Evolutionary conservation across 208 protist species (phyloP).

Genomic region (Tritrichomonas foetus): DNA sequence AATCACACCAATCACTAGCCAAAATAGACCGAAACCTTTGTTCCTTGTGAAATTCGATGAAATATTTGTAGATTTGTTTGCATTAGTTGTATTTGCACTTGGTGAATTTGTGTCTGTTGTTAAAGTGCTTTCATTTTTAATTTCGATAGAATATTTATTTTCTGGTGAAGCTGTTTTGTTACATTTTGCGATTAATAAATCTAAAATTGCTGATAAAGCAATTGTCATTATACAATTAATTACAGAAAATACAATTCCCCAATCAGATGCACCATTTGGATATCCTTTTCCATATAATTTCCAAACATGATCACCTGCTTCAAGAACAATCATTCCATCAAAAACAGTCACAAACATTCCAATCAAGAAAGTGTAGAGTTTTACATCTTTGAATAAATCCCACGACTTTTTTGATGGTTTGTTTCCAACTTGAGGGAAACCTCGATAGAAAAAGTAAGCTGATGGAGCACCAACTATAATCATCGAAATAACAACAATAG

Average conservation of each 20-base stretch:
- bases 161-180: no score
- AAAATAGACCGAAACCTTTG: background rate
- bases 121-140: no score
- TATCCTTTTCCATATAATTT: background rate
- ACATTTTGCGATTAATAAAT: background rate
- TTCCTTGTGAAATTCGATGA: background rate
- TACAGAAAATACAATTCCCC: background rate
- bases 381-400: background rate
- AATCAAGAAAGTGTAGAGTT: background rate
- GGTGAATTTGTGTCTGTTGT: no score
- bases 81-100: no score
- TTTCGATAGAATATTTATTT: no score
- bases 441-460: background rate
- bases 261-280: background rate
- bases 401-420: background rate
- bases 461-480: background rate
- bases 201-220: background rate
- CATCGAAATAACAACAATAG: background rate
- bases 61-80: no score
- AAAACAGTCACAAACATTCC: background rate
- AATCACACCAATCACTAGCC: background rate
- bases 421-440: background rate
- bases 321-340: constrained; percentile 10
- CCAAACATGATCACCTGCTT: background rate
- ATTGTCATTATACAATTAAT: background rate